phyloP scores from a whole-genome alignment of 805 yeast species.

The Candida fluviatilis region DNA sequence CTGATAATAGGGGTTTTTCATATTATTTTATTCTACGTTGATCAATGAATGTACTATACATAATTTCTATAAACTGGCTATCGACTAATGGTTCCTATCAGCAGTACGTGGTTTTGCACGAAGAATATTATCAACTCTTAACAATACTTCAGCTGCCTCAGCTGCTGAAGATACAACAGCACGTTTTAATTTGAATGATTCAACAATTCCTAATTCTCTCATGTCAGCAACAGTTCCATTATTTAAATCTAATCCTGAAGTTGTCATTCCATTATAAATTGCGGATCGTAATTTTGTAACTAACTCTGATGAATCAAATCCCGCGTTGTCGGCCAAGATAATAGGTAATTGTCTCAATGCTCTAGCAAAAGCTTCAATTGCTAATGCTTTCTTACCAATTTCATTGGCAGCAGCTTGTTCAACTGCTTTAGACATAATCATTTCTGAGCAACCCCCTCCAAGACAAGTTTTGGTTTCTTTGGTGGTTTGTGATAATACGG shows the following conservation, averaged over 20 bases:
- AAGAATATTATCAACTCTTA: conserved; percentile 94
- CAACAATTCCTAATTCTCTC: conserved; percentile 91
- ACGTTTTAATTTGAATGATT: conserved; percentile 83
- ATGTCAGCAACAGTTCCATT: conserved; percentile 86
- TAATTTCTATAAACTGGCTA: not conserved
- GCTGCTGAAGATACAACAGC: conserved; percentile 94
- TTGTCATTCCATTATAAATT: conserved; percentile 85
- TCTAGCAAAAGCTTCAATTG: conserved; percentile 90
- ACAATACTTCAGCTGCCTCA: conserved; percentile 95
- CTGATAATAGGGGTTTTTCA: not conserved
- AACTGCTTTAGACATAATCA: conserved; percentile 95
- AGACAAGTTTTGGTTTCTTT: conserved; percentile 85
- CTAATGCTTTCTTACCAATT: conserved; percentile 89
- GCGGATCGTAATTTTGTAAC: conserved; percentile 88
- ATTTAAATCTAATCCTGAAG: conserved; percentile 87
- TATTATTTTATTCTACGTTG: too few relatives aligned
- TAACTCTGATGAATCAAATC: conserved; percentile 88
- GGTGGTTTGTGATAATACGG: conserved; percentile 93
- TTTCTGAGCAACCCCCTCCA: conserved; percentile 89
- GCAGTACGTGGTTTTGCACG: conserved; percentile 98
- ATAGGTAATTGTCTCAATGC: conserved; percentile 95
- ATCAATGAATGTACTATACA: not conserved
- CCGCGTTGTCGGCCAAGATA: conserved; percentile 95
- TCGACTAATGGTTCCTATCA: conserved; percentile 55
- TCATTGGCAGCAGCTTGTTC: conserved; percentile 89